A percentile compares a stretch with the other conserved stretches of the same genome.
Conservation (phyloP, 1,139 yeast genomes). For the Pichia sp. region DNA sequence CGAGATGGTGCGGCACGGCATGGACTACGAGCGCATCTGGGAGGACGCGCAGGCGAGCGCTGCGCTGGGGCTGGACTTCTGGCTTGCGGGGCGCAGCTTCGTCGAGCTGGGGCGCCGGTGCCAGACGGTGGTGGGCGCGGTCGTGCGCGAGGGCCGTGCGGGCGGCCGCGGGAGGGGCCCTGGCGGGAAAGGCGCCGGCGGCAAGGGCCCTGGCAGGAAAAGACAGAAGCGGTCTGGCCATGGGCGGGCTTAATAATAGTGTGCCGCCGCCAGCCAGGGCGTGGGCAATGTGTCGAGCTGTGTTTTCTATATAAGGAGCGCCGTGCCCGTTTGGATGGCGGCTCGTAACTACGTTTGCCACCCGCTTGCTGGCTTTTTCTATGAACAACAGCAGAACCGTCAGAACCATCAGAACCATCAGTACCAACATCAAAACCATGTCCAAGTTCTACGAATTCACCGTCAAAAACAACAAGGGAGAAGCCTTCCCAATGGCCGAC, state of each 20-base stretch:
- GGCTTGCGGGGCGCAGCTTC: constrained; percentile 60
- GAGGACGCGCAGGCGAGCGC: constrained; percentile 53
- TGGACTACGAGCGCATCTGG: constrained; percentile 59
- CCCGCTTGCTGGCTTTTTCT: not conserved
- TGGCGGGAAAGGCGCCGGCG: not conserved
- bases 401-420: not conserved
- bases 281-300: no score
- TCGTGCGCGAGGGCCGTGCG: constrained; percentile 50
- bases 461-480: constrained; percentile 52
- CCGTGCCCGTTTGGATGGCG: no score
- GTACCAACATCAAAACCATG: constrained; percentile 14
- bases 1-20: constrained; percentile 58
- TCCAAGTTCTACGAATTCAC: constrained; percentile 47
- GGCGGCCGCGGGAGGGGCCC: not conserved
- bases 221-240: no score
- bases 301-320: no score
- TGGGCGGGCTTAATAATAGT: no score
- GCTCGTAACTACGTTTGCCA: no score
- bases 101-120: constrained; percentile 65
- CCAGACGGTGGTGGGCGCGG: constrained; percentile 55
- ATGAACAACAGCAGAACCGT: not conserved
- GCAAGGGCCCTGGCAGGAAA: not conserved
- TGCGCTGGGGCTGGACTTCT: constrained; percentile 49
- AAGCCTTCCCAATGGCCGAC: constrained; percentile 59
- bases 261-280: no score